Base-by-base conservation (phyloP, 805 yeast species). In the Yarrowia bubula region DNA sequence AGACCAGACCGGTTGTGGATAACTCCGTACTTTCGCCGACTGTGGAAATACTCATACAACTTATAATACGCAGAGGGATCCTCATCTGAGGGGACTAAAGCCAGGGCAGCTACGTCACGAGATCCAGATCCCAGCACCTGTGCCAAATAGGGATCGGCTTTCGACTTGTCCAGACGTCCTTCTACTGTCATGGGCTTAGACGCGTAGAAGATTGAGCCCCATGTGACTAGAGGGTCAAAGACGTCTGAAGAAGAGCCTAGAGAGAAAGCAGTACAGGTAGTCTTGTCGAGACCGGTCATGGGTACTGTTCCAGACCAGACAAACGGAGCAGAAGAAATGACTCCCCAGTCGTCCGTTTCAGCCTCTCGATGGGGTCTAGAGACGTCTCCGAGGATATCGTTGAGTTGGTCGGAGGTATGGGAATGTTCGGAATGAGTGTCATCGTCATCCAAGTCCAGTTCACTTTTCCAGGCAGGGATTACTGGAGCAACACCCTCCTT, bases 71-170 rank as follows among this genome's bases (percentile, higher is more conserved):
- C 50, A 3, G 68, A 28, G 72, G 68, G 17, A 72, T 78, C 28
- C 5, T 22, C 28, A 22, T 22, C 68, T 64, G 69, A 67, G 37
- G 75, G 42, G 44, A 69, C 55, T 65, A 89, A 71, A 66, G 83
- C 81, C 39, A 84, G 77, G 17, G 87, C 69, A 17, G 79, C 82
- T 22, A 89, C 70, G 71, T 85, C 85, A 69, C 89, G 78, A 8
- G 51, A 33, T 3, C 64, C 64, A 1, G 86, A 75, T 8, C 73
- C 69, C 6, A 66, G 60, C 8, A 74, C 72, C 67, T 81, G 80
- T 32, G 72, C 68, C 67, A 90, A 74, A 71, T 90, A 90, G 11
- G 76, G 76, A 64, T 81, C 84, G 1, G 91, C 96, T 60, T 75
- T 78, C 6, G 68, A 65, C 4, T 77, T 71, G 70, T 83, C 86